Evolutionary conservation across 192 early-diverging fungal species (phyloP).

Genomic region (Podila horticola): DNA sequence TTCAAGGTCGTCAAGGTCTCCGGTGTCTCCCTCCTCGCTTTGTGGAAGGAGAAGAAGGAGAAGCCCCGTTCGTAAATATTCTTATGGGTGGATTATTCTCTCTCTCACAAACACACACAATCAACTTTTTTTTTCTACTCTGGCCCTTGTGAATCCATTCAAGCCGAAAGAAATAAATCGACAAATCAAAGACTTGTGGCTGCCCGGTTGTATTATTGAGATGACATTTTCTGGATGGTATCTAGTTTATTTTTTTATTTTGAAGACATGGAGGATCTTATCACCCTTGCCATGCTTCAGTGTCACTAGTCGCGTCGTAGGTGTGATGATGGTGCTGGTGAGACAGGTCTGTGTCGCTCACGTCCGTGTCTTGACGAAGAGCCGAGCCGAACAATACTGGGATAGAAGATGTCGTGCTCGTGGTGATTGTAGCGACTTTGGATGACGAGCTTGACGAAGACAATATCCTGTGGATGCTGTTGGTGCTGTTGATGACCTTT

Average conservation of each 20-base stretch:
- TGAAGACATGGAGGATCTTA: background rate
- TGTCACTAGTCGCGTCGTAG: conserved; percentile 45
- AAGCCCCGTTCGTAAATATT: conserved; percentile 91
- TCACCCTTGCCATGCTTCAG: conserved; percentile 35
- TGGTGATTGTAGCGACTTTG: background rate
- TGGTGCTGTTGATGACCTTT: background rate
- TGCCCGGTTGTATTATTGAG: background rate
- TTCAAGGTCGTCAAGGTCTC: conserved; percentile 99
- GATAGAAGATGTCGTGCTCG: background rate
- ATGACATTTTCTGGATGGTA: background rate
- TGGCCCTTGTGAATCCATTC: background rate
- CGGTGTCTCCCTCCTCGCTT: conserved; percentile 97
- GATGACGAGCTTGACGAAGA: background rate
- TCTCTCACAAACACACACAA: background rate
- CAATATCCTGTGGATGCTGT: background rate
- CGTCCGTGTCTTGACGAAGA: conserved; percentile 3
- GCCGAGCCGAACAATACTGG: conserved; percentile 29
- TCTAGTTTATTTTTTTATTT: background rate
- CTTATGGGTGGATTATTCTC: background rate
- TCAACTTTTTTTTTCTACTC: background rate
- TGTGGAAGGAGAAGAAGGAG: conserved; percentile 99
- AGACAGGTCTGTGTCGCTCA: background rate
- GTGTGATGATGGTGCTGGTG: conserved; percentile 8
- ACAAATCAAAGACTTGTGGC: conserved; percentile 9
- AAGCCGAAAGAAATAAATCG: conserved; percentile 39